Conservation (phyloP, 1,139 yeast species). For the Geotrichum aggregatum region DNA sequence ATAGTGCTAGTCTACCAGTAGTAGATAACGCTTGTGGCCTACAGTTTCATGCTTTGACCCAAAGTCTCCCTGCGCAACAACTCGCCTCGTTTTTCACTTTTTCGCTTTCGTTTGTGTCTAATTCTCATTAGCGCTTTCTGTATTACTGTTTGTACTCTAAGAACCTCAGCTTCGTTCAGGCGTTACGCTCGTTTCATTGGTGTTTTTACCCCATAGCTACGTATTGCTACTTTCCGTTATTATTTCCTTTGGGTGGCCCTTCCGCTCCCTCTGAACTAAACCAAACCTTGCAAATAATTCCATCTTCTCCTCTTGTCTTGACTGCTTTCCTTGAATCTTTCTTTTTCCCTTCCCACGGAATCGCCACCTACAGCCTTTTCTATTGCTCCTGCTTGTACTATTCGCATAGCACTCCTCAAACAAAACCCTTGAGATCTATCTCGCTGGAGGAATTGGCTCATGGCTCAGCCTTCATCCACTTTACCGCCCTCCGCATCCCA, state of each 20-base stretch:
- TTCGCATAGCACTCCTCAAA: background rate
- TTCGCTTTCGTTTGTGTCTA: too few relatives aligned
- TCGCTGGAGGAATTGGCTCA: slow-evolving; percentile 1
- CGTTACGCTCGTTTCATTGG: too few relatives aligned
- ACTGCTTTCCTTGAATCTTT: background rate
- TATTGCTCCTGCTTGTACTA: background rate
- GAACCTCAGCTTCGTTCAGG: too few relatives aligned
- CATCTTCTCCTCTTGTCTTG: background rate
- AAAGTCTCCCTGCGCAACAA: too few relatives aligned
- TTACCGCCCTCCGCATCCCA: background rate
- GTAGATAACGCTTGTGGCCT: too few relatives aligned
- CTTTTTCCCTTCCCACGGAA: background rate
- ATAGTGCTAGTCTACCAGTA: too few relatives aligned
- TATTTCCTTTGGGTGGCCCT: background rate
- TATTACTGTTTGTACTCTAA: too few relatives aligned
- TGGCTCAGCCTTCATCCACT: slow-evolving; percentile 3
- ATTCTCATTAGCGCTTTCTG: too few relatives aligned
- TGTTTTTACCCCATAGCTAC: background rate
- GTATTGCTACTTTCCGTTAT: background rate
- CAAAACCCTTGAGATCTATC: background rate
- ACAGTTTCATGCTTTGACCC: too few relatives aligned
- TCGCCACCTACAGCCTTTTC: background rate
- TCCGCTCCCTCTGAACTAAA: background rate
- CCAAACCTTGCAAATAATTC: background rate
- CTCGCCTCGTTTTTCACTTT: too few relatives aligned